Base-by-base conservation (phyloP, 768 basidiomycete genomes). In the Suillus weaverae region DNA sequence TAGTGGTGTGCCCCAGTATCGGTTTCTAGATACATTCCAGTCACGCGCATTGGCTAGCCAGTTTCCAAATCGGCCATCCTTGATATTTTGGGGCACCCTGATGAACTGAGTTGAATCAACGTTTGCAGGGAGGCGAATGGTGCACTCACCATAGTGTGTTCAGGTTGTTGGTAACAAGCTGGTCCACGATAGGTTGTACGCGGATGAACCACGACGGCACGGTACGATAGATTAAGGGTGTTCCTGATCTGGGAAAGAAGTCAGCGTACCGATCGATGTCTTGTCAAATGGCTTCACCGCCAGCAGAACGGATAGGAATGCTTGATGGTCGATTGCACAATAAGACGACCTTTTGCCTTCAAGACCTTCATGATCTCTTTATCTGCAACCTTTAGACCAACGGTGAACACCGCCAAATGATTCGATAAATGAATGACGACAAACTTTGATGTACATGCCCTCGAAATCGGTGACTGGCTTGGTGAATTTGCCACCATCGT, bases 31-130 rank as follows among this genome's bases (percentile, higher is more conserved):
- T 68, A 99, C 84, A 73, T 98, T 99, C 97, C 97, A 99, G 73
- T 99, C 97, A 26, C 96, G 86, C n/a, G 97, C 97, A 76, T 97
- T 98, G 56, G 91, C 90, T 60, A 99, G 83, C 97, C 97, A 99
- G 76, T 94, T 96, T 26, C 95, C 95, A 73, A 99, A 99, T 39
- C 97, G 85, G 69, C 90, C 87, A 65, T 98, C 96, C 7, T 95
- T 93, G 54, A 99, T 89, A 66, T 79, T 84, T 71, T 94, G 89
- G 11, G 97, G 97, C 3, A 99, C 97, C 94, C 92, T 94, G 60
- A 61, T 6, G n/a, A 39, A 62, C 66, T 59, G 16, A 70, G 32
- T 20, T 65, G 43, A 32, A 22, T 35, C n/a, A 70, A 51, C 64
- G n/a, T 30, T 51, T 9, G 46, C 35, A 61, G 8, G 64, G 48